These are phyloP conservation scores for Curvularia sp. DNA, from an alignment of 2,329 filamentous ascomycete species.

Conservation along the genomic window DNA sequence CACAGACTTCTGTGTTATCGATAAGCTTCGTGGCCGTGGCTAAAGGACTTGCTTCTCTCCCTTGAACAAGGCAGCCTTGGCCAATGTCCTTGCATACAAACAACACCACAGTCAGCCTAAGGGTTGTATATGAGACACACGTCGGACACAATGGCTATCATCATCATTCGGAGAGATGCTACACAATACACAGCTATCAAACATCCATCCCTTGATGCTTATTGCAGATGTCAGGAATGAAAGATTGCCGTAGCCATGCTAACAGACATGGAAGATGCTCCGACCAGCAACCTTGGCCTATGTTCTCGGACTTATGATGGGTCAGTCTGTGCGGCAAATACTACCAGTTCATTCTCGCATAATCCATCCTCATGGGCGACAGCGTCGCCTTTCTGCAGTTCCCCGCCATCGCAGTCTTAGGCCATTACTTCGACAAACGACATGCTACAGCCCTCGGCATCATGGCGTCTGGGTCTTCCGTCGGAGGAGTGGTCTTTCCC, in stretches of 20 bases:
- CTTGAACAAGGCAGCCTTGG: too few species aligned
- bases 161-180: neutral
- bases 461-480: slow-evolving; percentile 56
- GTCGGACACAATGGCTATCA: neutral
- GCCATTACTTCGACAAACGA: slow-evolving; percentile 59
- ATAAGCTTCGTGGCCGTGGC: too few species aligned
- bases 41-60: too few species aligned
- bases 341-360: slow-evolving; percentile 60
- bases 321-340: slow-evolving; percentile 60
- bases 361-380: slow-evolving; percentile 58
- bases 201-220: neutral
- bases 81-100: slow-evolving; percentile 24
- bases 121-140: neutral
- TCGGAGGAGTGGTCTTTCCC: slow-evolving; percentile 65
- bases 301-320: slow-evolving; percentile 67
- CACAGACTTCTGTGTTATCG: too few species aligned
- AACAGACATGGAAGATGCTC: slow-evolving; percentile 55
- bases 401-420: slow-evolving; percentile 52
- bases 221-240: neutral
- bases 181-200: neutral
- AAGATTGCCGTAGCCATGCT: slow-evolving; percentile 48
- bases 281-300: slow-evolving; percentile 58
- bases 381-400: slow-evolving; percentile 60
- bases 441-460: slow-evolving; percentile 59
- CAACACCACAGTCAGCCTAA: neutral